Evolutionary conservation across 1,284 basidiomycete species (phyloP).

Genomic region (Leccinum pachyderme): DNA sequence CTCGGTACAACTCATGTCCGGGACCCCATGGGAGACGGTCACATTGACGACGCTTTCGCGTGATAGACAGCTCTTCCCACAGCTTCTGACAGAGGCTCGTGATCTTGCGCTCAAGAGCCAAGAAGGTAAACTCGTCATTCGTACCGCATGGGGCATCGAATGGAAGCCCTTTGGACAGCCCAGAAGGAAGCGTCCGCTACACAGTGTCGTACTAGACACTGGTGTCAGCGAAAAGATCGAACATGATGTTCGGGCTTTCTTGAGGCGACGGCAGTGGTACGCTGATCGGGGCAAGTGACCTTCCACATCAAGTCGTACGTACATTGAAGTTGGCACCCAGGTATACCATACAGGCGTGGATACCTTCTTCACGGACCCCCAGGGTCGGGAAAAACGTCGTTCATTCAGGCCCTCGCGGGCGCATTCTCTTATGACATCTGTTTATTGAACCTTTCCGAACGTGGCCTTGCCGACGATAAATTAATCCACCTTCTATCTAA

Average conservation of each 20-base stretch:
- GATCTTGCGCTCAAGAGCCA: slow-evolving; percentile 83
- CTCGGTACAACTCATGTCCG: slow-evolving; percentile 88
- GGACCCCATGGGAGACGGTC: slow-evolving; percentile 96
- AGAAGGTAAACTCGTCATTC: slow-evolving; percentile 94
- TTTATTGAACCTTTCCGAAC: slow-evolving; percentile 92
- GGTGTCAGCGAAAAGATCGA: slow-evolving; percentile 82
- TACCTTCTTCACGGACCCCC: slow-evolving; percentile 96
- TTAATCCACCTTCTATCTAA: slow-evolving; percentile 92
- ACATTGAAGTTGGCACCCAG: slow-evolving; percentile 42
- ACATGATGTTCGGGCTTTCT: slow-evolving; percentile 79
- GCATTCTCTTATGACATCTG: slow-evolving; percentile 94
- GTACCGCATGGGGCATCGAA: slow-evolving; percentile 95
- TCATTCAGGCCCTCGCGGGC: slow-evolving; percentile 96
- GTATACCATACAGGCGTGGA: slow-evolving; percentile 95
- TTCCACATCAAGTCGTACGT: slow-evolving; percentile 4
- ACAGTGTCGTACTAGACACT: slow-evolving; percentile 87
- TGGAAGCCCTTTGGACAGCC: slow-evolving; percentile 97
- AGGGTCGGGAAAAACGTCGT: slow-evolving; percentile 97
- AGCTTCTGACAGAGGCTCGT: slow-evolving; percentile 84
- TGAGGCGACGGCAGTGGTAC: slow-evolving; percentile 90
- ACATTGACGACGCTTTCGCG: slow-evolving; percentile 90
- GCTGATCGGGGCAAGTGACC: slow-evolving; percentile 79
- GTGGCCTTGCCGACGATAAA: slow-evolving; percentile 96
- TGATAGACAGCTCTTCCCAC: slow-evolving; percentile 79
- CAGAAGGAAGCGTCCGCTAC: slow-evolving; percentile 80